A percentile compares a stretch with the other conserved stretches of the same genome.
phyloP scores from a whole-genome alignment of 305 asterid species.

The Fraxinus dipetala region DNA sequence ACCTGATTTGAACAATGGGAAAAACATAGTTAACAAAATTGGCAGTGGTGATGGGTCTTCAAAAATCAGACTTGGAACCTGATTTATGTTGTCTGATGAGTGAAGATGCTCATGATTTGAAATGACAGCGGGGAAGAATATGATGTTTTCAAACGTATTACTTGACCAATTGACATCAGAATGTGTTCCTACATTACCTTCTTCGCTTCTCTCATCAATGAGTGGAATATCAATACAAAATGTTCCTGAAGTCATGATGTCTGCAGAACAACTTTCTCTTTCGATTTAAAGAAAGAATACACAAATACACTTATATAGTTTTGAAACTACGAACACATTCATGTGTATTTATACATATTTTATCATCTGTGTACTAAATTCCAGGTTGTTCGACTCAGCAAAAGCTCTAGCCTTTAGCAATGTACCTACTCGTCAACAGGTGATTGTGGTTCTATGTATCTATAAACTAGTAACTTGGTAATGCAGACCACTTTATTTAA shows the following conservation, averaged over 20 bases:
- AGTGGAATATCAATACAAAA: neutral
- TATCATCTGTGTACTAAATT: conserved; percentile 9
- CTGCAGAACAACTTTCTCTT: conserved; percentile 13
- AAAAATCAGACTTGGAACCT: neutral
- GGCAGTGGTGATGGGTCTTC: neutral
- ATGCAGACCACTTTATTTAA: neutral
- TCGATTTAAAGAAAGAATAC: neutral
- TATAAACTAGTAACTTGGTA: neutral
- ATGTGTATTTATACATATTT: neutral
- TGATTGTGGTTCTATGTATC: conserved; percentile 26
- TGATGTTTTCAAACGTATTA: neutral
- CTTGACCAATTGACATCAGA: neutral
- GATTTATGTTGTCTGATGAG: neutral
- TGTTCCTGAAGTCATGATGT: neutral
- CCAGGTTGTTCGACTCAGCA: conserved; percentile 85
- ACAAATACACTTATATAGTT: neutral
- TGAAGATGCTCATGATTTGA: neutral
- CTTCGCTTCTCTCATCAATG: neutral
- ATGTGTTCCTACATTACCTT: neutral
- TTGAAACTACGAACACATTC: neutral
- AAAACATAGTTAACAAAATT: neutral
- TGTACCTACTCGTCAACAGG: conserved; percentile 74
- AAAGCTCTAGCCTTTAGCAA: conserved; percentile 81
- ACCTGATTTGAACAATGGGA: neutral
- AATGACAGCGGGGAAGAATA: neutral